These are phyloP conservation scores for Penicillium coprophilum DNA, from an alignment of 495 filamentous ascomycete genomes.

Conservation along the genomic window DNA sequence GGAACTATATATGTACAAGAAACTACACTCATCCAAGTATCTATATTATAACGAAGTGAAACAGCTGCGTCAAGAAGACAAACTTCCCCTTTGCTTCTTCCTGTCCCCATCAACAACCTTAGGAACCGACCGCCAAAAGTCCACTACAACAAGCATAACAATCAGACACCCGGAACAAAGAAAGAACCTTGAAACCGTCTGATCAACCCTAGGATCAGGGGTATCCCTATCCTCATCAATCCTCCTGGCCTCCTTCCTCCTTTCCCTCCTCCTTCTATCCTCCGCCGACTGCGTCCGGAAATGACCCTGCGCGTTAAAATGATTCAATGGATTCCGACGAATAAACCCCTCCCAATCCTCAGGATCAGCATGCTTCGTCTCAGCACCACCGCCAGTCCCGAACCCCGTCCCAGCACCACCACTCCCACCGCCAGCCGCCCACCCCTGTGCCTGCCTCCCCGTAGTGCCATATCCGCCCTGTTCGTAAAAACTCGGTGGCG, in stretches of 20 bases:
- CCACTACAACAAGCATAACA: conserved; percentile 25
- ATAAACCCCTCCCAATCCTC: conserved; percentile 49
- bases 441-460: conserved; percentile 19
- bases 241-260: conserved; percentile 26
- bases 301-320: conserved; percentile 68
- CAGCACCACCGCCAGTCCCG: conserved; percentile 26
- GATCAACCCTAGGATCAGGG: conserved; percentile 28
- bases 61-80: conserved; percentile 8
- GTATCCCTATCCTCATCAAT: neutral
- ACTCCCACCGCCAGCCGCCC: neutral
- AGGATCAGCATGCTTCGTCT: conserved; percentile 14
- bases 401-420: conserved; percentile 22
- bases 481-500: conserved; percentile 84
- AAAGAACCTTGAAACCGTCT: conserved; percentile 43
- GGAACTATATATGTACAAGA: neutral
- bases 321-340: conserved; percentile 53
- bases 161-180: conserved; percentile 41
- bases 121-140: conserved; percentile 10
- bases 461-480: conserved; percentile 59
- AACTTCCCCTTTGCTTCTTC: conserved; percentile 9
- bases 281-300: conserved; percentile 65
- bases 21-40: neutral
- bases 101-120: conserved; percentile 5
- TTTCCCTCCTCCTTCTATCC: conserved; percentile 49
- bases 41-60: neutral